phyloP scores from a whole-genome alignment of 257 asterid genomes.

The Gentiana dahurica region DNA sequence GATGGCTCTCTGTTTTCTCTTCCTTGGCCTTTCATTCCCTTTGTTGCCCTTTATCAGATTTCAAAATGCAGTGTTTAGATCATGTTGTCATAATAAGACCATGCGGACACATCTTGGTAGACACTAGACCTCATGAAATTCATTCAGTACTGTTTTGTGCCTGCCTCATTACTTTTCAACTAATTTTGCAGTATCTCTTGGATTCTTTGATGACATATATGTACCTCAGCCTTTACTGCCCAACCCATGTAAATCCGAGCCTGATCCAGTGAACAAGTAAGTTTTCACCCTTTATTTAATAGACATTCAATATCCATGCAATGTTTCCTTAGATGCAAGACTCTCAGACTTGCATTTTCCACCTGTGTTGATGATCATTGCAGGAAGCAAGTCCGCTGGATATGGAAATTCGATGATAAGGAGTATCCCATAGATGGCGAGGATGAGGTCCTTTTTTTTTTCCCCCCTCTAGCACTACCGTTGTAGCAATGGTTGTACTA shows the following conservation, averaged over 20 bases:
- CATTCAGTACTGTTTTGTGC: not conserved
- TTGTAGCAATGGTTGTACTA: too few relatives aligned
- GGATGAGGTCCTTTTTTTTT: constrained; percentile 51
- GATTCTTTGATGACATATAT: constrained; percentile 75
- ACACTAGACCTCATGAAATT: too few relatives aligned
- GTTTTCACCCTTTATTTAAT: constrained; percentile 11
- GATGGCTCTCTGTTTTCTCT: too few relatives aligned
- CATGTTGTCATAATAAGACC: too few relatives aligned
- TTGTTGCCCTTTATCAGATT: too few relatives aligned
- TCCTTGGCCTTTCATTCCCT: too few relatives aligned
- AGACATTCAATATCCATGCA: not conserved
- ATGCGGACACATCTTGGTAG: too few relatives aligned
- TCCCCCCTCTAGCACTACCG: too few relatives aligned
- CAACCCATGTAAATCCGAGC: constrained; percentile 29
- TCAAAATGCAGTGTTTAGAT: too few relatives aligned
- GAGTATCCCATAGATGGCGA: constrained; percentile 46
- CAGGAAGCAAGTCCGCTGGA: constrained; percentile 49
- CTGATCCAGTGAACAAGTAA: constrained; percentile 57
- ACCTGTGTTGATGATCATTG: constrained; percentile 3
- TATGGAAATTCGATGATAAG: constrained; percentile 49
- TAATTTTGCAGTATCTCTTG: constrained; percentile 58
- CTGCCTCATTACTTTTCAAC: constrained; percentile 4
- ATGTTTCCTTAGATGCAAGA: not conserved
- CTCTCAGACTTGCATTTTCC: constrained; percentile 4
- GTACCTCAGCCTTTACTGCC: constrained; percentile 32